Percentiles rank a stretch among this genome's conserved stretches.
Evolutionary conservation across 2,329 filamentous ascomycete genomes (phyloP).

Genomic region (Penicillium griseofulvum): DNA sequence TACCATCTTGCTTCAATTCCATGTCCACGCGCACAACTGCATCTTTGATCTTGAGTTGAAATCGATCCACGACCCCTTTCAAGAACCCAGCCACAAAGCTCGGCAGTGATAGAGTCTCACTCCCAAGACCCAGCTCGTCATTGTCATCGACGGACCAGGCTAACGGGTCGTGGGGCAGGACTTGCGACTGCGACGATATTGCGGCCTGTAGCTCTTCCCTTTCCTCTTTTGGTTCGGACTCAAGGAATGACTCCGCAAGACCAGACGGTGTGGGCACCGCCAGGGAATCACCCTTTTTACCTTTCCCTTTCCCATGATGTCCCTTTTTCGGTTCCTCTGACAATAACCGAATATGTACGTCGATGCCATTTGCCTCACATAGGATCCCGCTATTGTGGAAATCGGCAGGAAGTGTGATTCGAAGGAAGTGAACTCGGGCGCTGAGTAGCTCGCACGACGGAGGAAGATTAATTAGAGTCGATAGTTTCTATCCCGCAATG

Average conservation of each 20-base stretch:
- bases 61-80: constrained; percentile 57
- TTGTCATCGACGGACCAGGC: constrained; percentile 48
- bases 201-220: constrained; percentile 58
- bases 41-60: constrained; percentile 54
- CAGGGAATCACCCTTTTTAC: constrained; percentile 12
- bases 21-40: constrained; percentile 54
- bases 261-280: constrained; percentile 50
- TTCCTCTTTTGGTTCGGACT: constrained; percentile 57
- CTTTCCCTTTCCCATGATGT: constrained; percentile 28
- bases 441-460: constrained; percentile 67
- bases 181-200: constrained; percentile 51
- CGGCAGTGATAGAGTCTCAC: constrained; percentile 55
- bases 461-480: constrained; percentile 71
- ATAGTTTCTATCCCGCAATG: constrained; percentile 64
- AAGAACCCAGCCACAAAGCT: constrained; percentile 60
- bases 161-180: constrained; percentile 46
- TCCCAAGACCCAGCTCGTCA: constrained; percentile 53
- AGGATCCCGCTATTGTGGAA: constrained; percentile 81
- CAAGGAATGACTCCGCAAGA: constrained; percentile 60
- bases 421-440: constrained; percentile 72
- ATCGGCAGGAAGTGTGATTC: constrained; percentile 81
- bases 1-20: constrained; percentile 42
- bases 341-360: constrained; percentile 63
- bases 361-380: constrained; percentile 77
- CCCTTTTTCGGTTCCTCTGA: constrained; percentile 37